Evolutionary conservation across 176 grass and related monocot species (phyloP).

Genomic region (Secale cereale): DNA sequence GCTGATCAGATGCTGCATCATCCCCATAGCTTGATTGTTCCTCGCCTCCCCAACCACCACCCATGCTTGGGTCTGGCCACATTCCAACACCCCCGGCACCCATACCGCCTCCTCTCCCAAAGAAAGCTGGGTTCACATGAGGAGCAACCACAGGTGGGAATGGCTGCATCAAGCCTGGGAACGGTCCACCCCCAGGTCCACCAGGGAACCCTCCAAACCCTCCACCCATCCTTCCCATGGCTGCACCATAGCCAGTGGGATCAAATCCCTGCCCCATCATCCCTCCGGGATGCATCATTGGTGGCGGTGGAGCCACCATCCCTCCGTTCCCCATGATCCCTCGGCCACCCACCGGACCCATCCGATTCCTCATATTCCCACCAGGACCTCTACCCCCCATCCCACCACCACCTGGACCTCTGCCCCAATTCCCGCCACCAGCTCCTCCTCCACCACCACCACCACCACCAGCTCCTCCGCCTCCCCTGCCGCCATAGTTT

Average conservation of each 20-base stretch:
- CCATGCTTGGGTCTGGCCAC: slow-evolving; percentile 75
- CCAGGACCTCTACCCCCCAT: slow-evolving; percentile 52
- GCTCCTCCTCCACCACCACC: slow-evolving; percentile 27
- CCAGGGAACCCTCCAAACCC: slow-evolving; percentile 73
- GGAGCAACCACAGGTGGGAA: slow-evolving; percentile 78
- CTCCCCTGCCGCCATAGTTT: slow-evolving; percentile 39
- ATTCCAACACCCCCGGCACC: slow-evolving; percentile 54
- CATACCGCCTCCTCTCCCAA: slow-evolving; percentile 57
- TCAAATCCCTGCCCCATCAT: slow-evolving; percentile 82
- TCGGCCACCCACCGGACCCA: slow-evolving; percentile 50
- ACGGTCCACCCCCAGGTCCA: slow-evolving; percentile 50
- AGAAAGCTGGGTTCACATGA: slow-evolving; percentile 82
- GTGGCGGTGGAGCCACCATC: slow-evolving; percentile 58
- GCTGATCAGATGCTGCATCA: slow-evolving; percentile 84
- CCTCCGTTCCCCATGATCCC: slow-evolving; percentile 59
- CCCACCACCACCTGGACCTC: slow-evolving; percentile 39
- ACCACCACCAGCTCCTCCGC: slow-evolving; percentile 24
- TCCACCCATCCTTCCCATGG: slow-evolving; percentile 80
- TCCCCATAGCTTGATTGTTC: slow-evolving; percentile 81
- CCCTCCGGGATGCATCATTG: slow-evolving; percentile 52
- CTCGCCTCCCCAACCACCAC: slow-evolving; percentile 68
- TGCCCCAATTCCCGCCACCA: slow-evolving; percentile 41
- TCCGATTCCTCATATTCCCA: slow-evolving; percentile 53
- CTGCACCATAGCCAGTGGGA: slow-evolving; percentile 67
- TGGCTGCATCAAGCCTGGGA: slow-evolving; percentile 68